Conservation (phyloP, 1,284 basidiomycete species). For the Cerrena zonata region DNA sequence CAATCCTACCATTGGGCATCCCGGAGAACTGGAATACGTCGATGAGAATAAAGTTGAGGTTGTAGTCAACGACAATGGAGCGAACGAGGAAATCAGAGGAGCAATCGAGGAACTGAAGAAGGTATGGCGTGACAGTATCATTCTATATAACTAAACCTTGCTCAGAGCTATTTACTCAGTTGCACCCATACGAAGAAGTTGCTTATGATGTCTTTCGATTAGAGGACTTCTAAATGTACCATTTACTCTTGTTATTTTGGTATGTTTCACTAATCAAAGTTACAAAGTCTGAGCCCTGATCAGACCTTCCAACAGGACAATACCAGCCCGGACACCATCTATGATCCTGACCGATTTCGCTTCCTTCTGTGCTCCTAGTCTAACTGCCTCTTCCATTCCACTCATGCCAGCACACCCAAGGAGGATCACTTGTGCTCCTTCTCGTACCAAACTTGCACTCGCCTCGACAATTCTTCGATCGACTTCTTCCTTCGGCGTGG, state of each 20-base stretch:
- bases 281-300: no score
- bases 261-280: neutral
- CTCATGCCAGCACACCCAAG: constrained; percentile 48
- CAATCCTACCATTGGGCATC: constrained; percentile 39
- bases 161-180: constrained; percentile 25
- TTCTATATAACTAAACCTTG: neutral
- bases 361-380: constrained; percentile 26
- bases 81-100: constrained; percentile 32
- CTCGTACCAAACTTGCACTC: constrained; percentile 22
- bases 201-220: constrained; percentile 51
- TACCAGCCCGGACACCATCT: constrained; percentile 33
- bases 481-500: constrained; percentile 30
- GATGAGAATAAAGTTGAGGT: constrained; percentile 53
- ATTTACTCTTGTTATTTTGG: neutral
- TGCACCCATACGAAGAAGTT: constrained; percentile 55
- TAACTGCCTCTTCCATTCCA: constrained; percentile 37
- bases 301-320: constrained; percentile 20
- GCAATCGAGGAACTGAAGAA: constrained; percentile 42
- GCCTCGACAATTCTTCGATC: constrained; percentile 30
- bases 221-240: constrained; percentile 33
- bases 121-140: constrained; percentile 26
- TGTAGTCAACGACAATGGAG: constrained; percentile 37
- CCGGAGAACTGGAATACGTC: constrained; percentile 40
- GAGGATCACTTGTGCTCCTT: constrained; percentile 32
- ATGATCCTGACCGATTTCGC: constrained; percentile 33